Evolutionary conservation across 148 eudicot species (phyloP).

Genomic region (Diospyros lotus): DNA sequence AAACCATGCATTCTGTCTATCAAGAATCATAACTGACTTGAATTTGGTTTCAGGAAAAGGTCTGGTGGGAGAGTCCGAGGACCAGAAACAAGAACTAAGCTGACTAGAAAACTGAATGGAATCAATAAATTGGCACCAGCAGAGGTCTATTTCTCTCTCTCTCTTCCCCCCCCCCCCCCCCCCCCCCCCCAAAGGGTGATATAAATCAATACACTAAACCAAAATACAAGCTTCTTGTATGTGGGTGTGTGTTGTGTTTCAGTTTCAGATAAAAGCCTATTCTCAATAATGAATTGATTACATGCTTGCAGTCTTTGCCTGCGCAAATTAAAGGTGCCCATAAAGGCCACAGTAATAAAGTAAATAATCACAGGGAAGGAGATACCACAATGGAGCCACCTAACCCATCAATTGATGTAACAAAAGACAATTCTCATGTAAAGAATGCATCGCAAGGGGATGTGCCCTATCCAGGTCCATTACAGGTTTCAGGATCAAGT

Average conservation of each 20-base stretch:
- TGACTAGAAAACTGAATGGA: too few relatives aligned
- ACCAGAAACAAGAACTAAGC: too few relatives aligned
- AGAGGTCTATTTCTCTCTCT: too few relatives aligned
- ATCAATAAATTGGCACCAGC: too few relatives aligned
- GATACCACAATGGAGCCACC: slow-evolving; percentile 40
- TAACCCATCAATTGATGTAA: slow-evolving; percentile 38
- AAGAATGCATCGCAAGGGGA: slow-evolving; percentile 83
- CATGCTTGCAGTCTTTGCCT: slow-evolving; percentile 50
- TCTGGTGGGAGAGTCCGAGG: too few relatives aligned
- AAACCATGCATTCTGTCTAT: too few relatives aligned
- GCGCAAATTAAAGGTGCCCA: slow-evolving; percentile 36
- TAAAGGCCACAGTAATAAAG: slow-evolving; percentile 44
- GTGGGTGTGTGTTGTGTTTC: not conserved
- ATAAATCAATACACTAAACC: too few relatives aligned
- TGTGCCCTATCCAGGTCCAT: slow-evolving; percentile 67
- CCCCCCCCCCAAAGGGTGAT: too few relatives aligned
- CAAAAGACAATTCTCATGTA: slow-evolving; percentile 48
- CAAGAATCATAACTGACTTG: too few relatives aligned
- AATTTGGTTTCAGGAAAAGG: not conserved
- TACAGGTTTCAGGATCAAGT: slow-evolving; percentile 84
- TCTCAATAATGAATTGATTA: slow-evolving; percentile 11
- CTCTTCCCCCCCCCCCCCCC: too few relatives aligned
- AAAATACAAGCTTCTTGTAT: not conserved
- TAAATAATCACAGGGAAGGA: slow-evolving; percentile 42
- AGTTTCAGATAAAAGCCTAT: not conserved